Evolutionary conservation across 768 basidiomycete species (phyloP), one percentile per base, ranked within the genome.

Genomic region (Suillus decipiens): DNA sequence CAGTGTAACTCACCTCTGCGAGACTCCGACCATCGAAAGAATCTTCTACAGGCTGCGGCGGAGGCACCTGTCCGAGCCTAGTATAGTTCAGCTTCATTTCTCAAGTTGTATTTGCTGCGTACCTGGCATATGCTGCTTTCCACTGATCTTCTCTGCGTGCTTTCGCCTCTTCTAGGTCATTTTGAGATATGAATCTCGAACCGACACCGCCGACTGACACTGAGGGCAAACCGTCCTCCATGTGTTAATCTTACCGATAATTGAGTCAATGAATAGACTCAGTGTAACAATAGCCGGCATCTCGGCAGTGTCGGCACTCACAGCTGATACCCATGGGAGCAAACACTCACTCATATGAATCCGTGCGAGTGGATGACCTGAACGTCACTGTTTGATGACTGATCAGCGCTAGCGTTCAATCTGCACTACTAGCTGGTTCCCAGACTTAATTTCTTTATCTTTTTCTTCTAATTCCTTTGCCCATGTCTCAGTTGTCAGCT

Each of bases 111-210:
- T 42, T 15, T 28, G 59, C n/a, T 54, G 61, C 65, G 64, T 64
- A 87, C 90, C 90, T 84, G 48, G 92, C 93, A 75, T 94, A 95
- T 33, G 93, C 93, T 15, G 92, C 93, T 70, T 89, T 92, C 93
- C 93, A 95, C 69, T 93, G 90, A 69, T 92, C 92, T 7, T 95
- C 93, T 65, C 87, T 80, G 36, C 86, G 80, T 8, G 84, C 79
- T 61, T 86, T 89, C 42, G 90, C 90, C 24, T 81, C 78, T 43
- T 94, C 93, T 51, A 95, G 76, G 60, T 95, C 93, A 17, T 82
- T 81, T 75, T 92, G 86, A 48, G 92, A 87, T 66, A 95, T 85
- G 76, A 95, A 95, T 61, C 93, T 88, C 48, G 92, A 91, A 73
- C 92, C 90, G 51, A 94, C 92, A 42, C 82, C 82, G 69, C 86